Conservation (phyloP, 202 grass and related monocot genomes). For the Dendrocalamus latiflorus region DNA sequence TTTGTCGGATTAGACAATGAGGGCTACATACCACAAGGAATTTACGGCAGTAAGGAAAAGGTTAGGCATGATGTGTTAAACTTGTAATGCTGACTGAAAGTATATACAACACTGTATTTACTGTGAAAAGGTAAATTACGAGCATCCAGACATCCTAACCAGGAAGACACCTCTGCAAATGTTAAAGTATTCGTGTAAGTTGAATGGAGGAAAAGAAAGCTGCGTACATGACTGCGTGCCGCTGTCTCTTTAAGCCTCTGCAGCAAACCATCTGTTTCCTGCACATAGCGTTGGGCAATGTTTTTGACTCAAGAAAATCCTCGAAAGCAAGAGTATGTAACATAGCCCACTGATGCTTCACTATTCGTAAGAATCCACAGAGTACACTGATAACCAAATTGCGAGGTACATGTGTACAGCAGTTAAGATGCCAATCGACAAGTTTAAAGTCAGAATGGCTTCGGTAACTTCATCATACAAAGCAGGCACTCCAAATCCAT, state of each 20-base stretch:
- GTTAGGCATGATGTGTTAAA: background rate
- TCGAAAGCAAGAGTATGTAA: background rate
- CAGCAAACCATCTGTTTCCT: conserved; percentile 82
- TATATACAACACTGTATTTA: background rate
- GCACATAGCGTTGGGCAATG: conserved; percentile 28
- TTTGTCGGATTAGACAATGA: conserved; percentile 64
- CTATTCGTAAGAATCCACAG: conserved; percentile 5
- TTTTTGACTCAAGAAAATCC: conserved; percentile 13
- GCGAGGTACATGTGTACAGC: background rate
- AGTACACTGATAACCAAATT: conserved; percentile 10
- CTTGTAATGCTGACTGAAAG: conserved; percentile 1
- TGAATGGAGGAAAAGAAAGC: conserved; percentile 19
- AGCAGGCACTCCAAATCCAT: background rate
- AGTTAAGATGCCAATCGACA: background rate
- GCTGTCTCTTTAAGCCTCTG: conserved; percentile 59
- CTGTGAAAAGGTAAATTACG: conserved; percentile 16
- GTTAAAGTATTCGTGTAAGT: background rate
- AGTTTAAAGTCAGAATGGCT: background rate
- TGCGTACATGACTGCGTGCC: conserved; percentile 43
- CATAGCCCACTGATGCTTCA: background rate
- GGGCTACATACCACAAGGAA: conserved; percentile 39
- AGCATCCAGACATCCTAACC: conserved; percentile 1
- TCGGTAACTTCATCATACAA: background rate
- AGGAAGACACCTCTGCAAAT: background rate
- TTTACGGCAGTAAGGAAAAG: conserved; percentile 15